Percentiles rank a stretch among this genome's conserved stretches.
These are phyloP conservation scores for Moricandia moricandioides DNA, from an alignment of 345 rosid species.

Conservation along the genomic window DNA sequence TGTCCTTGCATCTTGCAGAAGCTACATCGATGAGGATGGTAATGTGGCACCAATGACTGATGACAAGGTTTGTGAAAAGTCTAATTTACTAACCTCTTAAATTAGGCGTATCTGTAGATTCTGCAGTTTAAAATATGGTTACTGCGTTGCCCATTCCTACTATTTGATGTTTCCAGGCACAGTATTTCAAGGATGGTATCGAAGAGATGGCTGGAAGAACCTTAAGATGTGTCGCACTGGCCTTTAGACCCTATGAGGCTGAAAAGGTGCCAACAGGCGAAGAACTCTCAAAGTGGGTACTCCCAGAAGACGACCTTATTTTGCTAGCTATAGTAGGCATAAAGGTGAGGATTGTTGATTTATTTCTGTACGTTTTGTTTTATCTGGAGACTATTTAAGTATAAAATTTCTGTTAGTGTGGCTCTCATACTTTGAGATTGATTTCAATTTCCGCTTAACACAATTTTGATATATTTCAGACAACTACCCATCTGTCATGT, in stretches of 20 bases:
- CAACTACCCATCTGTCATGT: neutral
- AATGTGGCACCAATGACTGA: conserved; percentile 55
- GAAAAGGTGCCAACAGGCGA: conserved; percentile 72
- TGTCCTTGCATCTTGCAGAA: conserved; percentile 66
- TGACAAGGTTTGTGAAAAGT: conserved; percentile 53
- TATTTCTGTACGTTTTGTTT: neutral
- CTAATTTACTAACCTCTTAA: neutral
- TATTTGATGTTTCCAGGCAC: conserved; percentile 40
- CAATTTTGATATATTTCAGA: neutral
- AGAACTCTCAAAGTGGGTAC: conserved; percentile 57
- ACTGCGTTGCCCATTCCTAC: too few relatives aligned
- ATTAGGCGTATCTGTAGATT: neutral
- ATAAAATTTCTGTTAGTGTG: neutral
- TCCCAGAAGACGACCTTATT: conserved; percentile 88
- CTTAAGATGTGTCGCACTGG: conserved; percentile 90
- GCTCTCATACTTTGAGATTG: neutral
- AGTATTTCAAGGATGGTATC: conserved; percentile 56
- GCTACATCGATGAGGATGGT: conserved; percentile 61
- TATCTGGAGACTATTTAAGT: neutral
- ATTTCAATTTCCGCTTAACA: neutral
- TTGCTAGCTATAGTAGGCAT: conserved; percentile 86
- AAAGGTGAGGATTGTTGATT: conserved; percentile 51
- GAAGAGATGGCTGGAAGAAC: conserved; percentile 80
- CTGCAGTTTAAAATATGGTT: too few relatives aligned
- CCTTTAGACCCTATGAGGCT: conserved; percentile 61